Percentiles rank a stretch among this genome's conserved stretches.
Conservation (phyloP, 1,139 yeast genomes). For the Kurtzmaniella quercitrusa region DNA sequence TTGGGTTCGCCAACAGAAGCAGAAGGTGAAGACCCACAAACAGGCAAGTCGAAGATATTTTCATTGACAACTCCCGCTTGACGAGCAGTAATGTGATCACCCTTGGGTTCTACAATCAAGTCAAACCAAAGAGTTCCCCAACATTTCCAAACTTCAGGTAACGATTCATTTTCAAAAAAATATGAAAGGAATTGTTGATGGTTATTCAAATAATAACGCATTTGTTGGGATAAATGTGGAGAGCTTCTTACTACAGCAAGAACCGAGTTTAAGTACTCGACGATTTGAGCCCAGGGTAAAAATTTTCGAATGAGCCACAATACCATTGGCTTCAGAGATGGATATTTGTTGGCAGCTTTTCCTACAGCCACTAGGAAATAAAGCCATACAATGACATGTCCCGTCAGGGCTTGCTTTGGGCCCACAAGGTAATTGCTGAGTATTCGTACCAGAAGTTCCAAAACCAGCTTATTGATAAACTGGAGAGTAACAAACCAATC, state of each 20-base stretch:
- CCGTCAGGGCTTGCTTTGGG: slow-evolving; percentile 64
- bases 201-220: slow-evolving; percentile 27
- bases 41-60: slow-evolving; percentile 61
- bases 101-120: slow-evolving; percentile 39
- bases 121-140: slow-evolving; percentile 87
- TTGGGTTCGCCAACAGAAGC: slow-evolving; percentile 13
- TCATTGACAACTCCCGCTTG: slow-evolving; percentile 55
- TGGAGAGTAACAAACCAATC: slow-evolving; percentile 60
- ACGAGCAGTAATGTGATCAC: slow-evolving; percentile 47
- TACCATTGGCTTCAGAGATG: slow-evolving; percentile 46
- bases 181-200: slow-evolving; percentile 27
- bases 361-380: slow-evolving; percentile 64
- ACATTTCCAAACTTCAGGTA: slow-evolving; percentile 78
- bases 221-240: slow-evolving; percentile 17
- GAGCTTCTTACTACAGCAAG: slow-evolving; percentile 29
- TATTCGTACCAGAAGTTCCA: slow-evolving; percentile 64
- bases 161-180: slow-evolving; percentile 54
- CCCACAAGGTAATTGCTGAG: slow-evolving; percentile 62
- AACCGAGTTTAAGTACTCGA: slow-evolving; percentile 57
- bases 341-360: slow-evolving; percentile 46
- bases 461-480: slow-evolving; percentile 57
- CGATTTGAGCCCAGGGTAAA: slow-evolving; percentile 65
- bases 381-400: slow-evolving; percentile 69
- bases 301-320: slow-evolving; percentile 50
- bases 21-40: slow-evolving; percentile 52